phyloP scores from a whole-genome alignment of 257 asterid species.

The Linaria vulgaris region DNA sequence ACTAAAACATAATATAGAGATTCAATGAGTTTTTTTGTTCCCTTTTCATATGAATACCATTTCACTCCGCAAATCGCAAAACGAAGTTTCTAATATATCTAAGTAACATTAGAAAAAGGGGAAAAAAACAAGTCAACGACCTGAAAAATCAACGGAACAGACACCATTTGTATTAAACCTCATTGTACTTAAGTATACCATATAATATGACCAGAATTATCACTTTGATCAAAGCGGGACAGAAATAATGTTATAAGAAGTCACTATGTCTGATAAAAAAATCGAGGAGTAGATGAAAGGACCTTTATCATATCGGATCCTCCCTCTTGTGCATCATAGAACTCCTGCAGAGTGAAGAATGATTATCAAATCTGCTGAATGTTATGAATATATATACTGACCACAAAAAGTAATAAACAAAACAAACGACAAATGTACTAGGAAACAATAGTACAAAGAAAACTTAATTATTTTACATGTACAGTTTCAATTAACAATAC shows the following conservation, averaged over 20 bases:
- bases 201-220: slow-evolving; percentile 8
- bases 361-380: slow-evolving; percentile 20
- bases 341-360: slow-evolving; percentile 54
- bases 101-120: too few relatives aligned
- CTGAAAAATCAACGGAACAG: too few relatives aligned
- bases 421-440: slow-evolving; percentile 1
- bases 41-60: too few relatives aligned
- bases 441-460: slow-evolving; percentile 10
- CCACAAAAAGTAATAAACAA: slow-evolving; percentile 14
- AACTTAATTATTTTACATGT: neutral
- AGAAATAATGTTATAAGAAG: slow-evolving; percentile 1
- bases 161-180: neutral
- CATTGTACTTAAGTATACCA: neutral
- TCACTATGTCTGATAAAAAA: neutral
- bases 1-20: too few relatives aligned
- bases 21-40: too few relatives aligned
- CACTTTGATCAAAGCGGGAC: neutral
- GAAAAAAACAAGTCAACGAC: too few relatives aligned
- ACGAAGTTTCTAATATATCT: too few relatives aligned
- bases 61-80: too few relatives aligned
- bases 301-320: slow-evolving; percentile 61
- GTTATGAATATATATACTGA: slow-evolving; percentile 6
- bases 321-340: slow-evolving; percentile 40
- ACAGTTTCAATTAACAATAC: slow-evolving; percentile 19
- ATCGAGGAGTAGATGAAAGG: slow-evolving; percentile 20